phyloP scores from a whole-genome alignment of 2,329 filamentous ascomycete species.

The Cordyceps farinosa region DNA sequence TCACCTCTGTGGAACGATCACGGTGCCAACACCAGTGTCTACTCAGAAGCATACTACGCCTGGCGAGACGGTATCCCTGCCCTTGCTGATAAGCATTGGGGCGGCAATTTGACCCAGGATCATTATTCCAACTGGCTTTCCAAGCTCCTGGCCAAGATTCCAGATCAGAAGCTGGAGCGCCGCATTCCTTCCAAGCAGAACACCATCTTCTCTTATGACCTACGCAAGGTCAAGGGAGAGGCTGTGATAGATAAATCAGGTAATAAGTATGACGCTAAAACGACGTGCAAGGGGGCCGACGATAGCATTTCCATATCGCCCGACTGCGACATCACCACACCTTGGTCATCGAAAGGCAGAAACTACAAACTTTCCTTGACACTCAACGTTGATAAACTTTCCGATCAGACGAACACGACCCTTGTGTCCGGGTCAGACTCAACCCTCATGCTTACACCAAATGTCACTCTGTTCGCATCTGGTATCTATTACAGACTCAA shows the following conservation, averaged over 20 bases:
- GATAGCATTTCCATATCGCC: constrained; percentile 31
- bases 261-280: constrained; percentile 29
- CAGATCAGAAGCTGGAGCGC: constrained; percentile 25
- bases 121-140: constrained; percentile 19
- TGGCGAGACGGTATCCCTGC: constrained; percentile 26
- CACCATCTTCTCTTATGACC: constrained; percentile 24
- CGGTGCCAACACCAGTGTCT: constrained; percentile 25
- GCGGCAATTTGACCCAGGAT: constrained; percentile 21
- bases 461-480: constrained; percentile 33
- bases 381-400: constrained; percentile 32
- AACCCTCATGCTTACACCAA: constrained; percentile 38
- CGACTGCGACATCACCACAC: constrained; percentile 43
- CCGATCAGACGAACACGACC: constrained; percentile 32
- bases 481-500: constrained; percentile 37
- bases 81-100: constrained; percentile 28
- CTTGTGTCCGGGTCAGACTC: constrained; percentile 44
- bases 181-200: constrained; percentile 18
- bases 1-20: constrained; percentile 27
- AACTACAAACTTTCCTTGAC: constrained; percentile 52
- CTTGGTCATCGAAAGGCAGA: constrained; percentile 50
- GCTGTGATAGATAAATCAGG: constrained; percentile 21
- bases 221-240: constrained; percentile 19
- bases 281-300: constrained; percentile 33
- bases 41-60: constrained; percentile 26
- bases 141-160: constrained; percentile 19